These are phyloP conservation scores for Lyophyllum atratum DNA, from an alignment of 768 basidiomycete genomes.

Conservation along the genomic window DNA sequence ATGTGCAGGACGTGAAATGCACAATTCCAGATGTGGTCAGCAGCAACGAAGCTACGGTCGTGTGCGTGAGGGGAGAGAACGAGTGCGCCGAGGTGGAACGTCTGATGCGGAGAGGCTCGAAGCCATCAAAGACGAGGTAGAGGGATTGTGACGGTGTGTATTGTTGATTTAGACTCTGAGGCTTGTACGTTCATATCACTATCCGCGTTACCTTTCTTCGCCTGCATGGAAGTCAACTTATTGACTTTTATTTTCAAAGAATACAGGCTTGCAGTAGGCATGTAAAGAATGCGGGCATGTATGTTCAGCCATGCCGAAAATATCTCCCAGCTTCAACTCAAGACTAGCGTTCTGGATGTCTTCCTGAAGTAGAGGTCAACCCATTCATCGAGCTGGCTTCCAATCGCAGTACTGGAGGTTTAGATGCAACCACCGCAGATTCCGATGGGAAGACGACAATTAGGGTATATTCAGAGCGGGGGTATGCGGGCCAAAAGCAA, in stretches of 20 bases:
- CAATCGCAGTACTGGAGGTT: too few relatives aligned
- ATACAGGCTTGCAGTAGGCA: too few relatives aligned
- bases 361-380: background rate
- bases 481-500: background rate
- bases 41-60: slow-evolving; percentile 55
- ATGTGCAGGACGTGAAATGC: slow-evolving; percentile 77
- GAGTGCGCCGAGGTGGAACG: slow-evolving; percentile 66
- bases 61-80: slow-evolving; percentile 68
- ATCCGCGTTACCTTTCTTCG: too few relatives aligned
- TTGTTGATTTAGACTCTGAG: background rate
- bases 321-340: too few relatives aligned
- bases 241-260: too few relatives aligned
- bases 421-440: background rate
- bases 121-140: slow-evolving; percentile 28
- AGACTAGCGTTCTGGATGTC: background rate
- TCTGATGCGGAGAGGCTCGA: slow-evolving; percentile 42
- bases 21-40: slow-evolving; percentile 63
- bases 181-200: background rate
- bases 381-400: too few relatives aligned
- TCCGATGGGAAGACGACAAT: background rate
- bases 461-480: background rate
- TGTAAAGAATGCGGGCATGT: too few relatives aligned
- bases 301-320: too few relatives aligned
- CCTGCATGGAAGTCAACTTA: too few relatives aligned
- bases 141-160: background rate